These are phyloP conservation scores for Eragrostis curvula DNA, from an alignment of 176 grass and related monocot genomes.

Conservation along the genomic window DNA sequence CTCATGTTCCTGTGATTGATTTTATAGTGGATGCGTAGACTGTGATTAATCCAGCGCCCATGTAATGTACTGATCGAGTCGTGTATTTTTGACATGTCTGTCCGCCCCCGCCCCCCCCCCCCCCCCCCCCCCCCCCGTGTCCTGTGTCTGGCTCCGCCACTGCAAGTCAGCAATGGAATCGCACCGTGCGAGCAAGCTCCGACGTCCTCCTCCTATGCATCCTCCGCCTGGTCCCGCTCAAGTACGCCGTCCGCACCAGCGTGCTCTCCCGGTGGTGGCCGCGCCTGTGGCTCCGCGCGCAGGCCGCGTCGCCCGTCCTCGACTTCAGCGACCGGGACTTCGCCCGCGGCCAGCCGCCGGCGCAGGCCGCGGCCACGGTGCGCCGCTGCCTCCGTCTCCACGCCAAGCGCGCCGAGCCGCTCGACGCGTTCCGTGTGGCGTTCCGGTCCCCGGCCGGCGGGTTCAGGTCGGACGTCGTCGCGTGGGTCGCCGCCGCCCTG, in stretches of 20 bases:
- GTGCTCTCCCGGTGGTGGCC: conserved; percentile 51
- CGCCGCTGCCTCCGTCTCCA: conserved; percentile 44
- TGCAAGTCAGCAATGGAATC: conserved; percentile 12
- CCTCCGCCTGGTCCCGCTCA: conserved; percentile 47
- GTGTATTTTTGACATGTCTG: too few species aligned
- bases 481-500: conserved; percentile 48
- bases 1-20: too few species aligned
- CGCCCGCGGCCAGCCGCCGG: conserved; percentile 42
- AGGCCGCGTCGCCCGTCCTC: conserved; percentile 42
- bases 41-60: too few species aligned
- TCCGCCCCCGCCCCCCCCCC: too few species aligned
- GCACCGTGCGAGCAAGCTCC: conserved; percentile 22
- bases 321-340: conserved; percentile 54
- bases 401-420: conserved; percentile 22
- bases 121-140: too few species aligned
- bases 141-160: conserved; percentile 13
- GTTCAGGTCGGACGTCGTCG: conserved; percentile 31
- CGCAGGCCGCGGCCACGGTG: conserved; percentile 33
- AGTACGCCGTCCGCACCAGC: conserved; percentile 52
- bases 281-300: conserved; percentile 33
- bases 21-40: too few species aligned
- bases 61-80: too few species aligned
- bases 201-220: conserved; percentile 63
- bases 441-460: conserved; percentile 26
- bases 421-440: conserved; percentile 49